Evolutionary conservation across 2,329 filamentous ascomycete genomes (phyloP).

Genomic region (Fusarium papillatum): DNA sequence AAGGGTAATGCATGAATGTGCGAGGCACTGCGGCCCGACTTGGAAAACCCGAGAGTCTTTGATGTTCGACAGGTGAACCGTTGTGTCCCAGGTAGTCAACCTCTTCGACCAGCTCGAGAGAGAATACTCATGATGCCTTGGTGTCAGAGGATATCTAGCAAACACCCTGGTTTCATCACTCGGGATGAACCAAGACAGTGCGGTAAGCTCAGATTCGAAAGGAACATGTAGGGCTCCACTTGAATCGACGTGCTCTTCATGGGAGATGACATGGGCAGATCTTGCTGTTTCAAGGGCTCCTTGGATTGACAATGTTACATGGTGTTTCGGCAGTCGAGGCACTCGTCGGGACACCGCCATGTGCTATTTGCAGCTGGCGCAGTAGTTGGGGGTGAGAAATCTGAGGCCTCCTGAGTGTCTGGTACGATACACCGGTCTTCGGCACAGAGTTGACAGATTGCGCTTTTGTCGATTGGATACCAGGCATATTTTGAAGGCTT

Average conservation of each 20-base stretch:
- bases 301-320: constrained; percentile 3
- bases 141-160: not conserved
- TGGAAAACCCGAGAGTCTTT: not conserved
- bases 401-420: constrained; percentile 12
- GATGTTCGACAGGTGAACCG: not conserved
- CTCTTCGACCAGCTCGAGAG: not conserved
- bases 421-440: not conserved
- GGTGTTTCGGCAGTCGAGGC: not conserved
- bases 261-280: constrained; percentile 6
- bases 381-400: not conserved
- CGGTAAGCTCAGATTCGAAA: not conserved
- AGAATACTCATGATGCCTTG: not conserved
- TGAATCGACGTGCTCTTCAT: not conserved
- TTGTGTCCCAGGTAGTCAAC: not conserved
- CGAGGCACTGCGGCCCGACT: not conserved
- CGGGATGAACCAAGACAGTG: not conserved
- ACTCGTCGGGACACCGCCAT: constrained; percentile 6
- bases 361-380: not conserved
- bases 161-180: not conserved
- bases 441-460: constrained; percentile 13
- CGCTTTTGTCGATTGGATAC: constrained; percentile 9
- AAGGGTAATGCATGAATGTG: not conserved
- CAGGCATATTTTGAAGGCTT: constrained; percentile 1
- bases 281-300: constrained; percentile 6
- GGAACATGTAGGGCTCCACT: not conserved